Evolutionary conservation across 192 early-diverging fungal species (phyloP), one percentile per base, ranked within the genome.

Genomic region (Phlyctochytrium arcticum): DNA sequence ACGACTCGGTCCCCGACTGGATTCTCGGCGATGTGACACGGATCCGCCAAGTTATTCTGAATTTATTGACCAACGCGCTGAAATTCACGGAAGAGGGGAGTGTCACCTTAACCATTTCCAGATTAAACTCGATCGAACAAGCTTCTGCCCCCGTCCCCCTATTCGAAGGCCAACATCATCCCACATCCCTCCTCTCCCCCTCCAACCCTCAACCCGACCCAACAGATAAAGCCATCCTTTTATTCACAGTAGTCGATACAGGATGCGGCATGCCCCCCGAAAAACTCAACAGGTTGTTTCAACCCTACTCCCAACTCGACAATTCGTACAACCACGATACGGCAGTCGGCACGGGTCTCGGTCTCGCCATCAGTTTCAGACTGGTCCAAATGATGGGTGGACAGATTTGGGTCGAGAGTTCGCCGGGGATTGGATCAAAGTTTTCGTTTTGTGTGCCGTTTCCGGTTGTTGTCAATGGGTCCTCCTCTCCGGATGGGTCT

Each of bases 321-420:
- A 65, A 57, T 37, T 35, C 53, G 15, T 36, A 51, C 24, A 65
- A 54, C 30, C 36, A 39, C 5, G 48, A 57, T 31, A 24, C 56
- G 5, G 39, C 47, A 10, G 60, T 60, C 9, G 69, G 69, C 36
- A 70, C 69, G 2, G 69, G 69, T 12, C 47, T 70, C 19, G 69
- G 69, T 1, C 54, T 70, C 31, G 61, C 69, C 24, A 70, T 70
- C 26, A 57, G 36, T 12, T 23, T 34, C 0, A 19, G 36, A 19
- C 54, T 70, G 3, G 61, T 70, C 19, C 39, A 70, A 19, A 51
- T 46, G 36, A 70, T 70, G 69, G 56, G 62, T 42, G 69, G 69
- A 4, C 55, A 56, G 12, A 63, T 70, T 3, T 68, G 65, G 65
- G 65, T 68, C n/a, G 65, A 68, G 19, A 29, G 21, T 10, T 48